Base-by-base conservation (phyloP, 768 basidiomycete species). In the Hysterangium stoloniferum region DNA sequence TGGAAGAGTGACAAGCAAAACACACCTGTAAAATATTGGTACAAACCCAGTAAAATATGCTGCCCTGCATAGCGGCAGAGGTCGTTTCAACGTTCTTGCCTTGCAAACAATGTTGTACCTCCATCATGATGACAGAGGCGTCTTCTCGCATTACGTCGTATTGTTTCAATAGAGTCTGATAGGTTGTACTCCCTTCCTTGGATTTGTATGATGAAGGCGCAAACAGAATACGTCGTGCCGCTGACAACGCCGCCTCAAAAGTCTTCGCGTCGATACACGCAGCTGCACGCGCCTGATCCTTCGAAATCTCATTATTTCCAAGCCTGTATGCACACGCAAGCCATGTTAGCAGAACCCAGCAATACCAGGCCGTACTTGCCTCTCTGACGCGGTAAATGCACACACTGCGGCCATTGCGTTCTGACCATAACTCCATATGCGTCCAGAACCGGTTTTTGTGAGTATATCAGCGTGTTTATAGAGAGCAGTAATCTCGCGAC, bases 11-110 rank as follows among this genome's bases (percentile, higher is more conserved):
- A 19, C 9, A 17, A n/a, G 17, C 27, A 12, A 37, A 12, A 40
- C 25, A 19, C 34, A 42, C 37, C 49, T 28, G 13, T 12, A 51
- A 37, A 27, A 51, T 24, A 29, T 19, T 31, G 13, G 29, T 41
- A 35, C 41, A 43, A 1, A 51, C 49, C 49, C 49, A 51, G 17
- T 19, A 43, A 22, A 51, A 51, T 13, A 51, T 41, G 38, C 27
- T 40, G n/a, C 49, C 6, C 24, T 51, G 38, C 29, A 31, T 41
- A 3, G 43, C 8, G 19, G 36, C 12, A 11, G 37, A 28, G 19
- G 40, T 19, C 9, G 15, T 20, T 17, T 41, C 24, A 20, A 22
- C 28, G n/a, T 25, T 8, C 8, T 27, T 31, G 7, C 41, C 27
- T 28, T 29, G 28, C 19, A 45, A 27, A 13, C 9, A 17, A 2